Evolutionary conservation across 345 rosid species (phyloP).

Genomic region (Salix suchowensis): DNA sequence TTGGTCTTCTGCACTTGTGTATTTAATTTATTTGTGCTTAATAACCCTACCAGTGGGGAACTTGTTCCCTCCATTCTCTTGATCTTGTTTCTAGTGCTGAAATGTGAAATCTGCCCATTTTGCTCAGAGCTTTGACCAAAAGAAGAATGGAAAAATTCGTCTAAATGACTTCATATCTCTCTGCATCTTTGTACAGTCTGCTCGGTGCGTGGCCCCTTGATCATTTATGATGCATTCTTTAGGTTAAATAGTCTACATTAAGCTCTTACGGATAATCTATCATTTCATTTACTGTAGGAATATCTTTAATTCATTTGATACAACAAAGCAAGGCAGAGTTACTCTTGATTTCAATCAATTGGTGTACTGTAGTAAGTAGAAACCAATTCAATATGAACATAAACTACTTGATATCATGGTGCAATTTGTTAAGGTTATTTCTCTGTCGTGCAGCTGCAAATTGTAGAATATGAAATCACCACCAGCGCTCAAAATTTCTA

Average conservation of each 20-base stretch:
- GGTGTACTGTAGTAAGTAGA: constrained; percentile 58
- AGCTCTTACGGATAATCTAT: not conserved
- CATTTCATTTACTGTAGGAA: constrained; percentile 36
- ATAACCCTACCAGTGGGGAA: not conserved
- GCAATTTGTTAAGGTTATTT: not conserved
- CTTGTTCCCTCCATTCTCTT: not conserved
- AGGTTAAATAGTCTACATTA: not conserved
- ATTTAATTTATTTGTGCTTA: not conserved
- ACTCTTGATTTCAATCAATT: constrained; percentile 65
- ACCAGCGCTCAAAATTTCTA: not conserved
- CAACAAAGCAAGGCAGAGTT: constrained; percentile 65
- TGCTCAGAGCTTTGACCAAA: constrained; percentile 57
- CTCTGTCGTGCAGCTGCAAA: constrained; percentile 47
- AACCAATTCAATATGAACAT: not conserved
- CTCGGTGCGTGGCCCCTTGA: constrained; percentile 35
- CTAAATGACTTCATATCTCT: constrained; percentile 68
- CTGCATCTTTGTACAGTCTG: constrained; percentile 64
- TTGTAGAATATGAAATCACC: constrained; percentile 50
- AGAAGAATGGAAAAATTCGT: constrained; percentile 55
- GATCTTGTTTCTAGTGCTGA: not conserved
- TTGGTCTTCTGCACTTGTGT: not conserved
- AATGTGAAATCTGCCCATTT: constrained; percentile 2
- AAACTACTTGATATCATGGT: not conserved
- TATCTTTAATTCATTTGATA: constrained; percentile 60
- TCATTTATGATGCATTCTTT: not conserved